phyloP scores from a whole-genome alignment of 148 eudicot species.

The Chenopodium berlandieri region DNA sequence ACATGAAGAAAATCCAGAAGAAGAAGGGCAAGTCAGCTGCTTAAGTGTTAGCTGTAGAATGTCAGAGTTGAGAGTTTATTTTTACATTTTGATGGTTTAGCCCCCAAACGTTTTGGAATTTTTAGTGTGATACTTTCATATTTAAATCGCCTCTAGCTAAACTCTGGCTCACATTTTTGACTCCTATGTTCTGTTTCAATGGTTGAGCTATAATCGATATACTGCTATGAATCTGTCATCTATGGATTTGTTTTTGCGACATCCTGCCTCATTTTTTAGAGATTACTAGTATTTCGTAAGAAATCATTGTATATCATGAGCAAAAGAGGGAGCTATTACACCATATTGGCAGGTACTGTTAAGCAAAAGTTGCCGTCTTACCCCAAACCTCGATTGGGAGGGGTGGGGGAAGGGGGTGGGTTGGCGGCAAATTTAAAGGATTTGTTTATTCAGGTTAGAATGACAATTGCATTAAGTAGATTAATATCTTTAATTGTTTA shows the following conservation, averaged over 20 bases:
- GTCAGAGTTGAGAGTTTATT: background rate
- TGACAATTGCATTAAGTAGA: no score
- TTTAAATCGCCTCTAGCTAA: background rate
- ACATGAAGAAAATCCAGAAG: slow-evolving; percentile 75
- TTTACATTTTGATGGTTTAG: background rate
- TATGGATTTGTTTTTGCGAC: background rate
- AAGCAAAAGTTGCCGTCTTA: no score
- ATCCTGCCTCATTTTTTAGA: background rate
- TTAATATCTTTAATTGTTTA: no score
- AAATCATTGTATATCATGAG: no score
- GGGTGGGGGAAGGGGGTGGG: no score
- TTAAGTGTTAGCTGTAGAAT: slow-evolving; percentile 20
- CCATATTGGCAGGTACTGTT: no score
- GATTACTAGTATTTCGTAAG: no score
- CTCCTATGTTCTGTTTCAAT: background rate
- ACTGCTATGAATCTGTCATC: no score
- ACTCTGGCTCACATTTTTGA: background rate
- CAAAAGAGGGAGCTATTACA: no score
- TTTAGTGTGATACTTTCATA: background rate
- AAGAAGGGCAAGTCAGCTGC: slow-evolving; percentile 80
- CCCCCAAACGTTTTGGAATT: background rate
- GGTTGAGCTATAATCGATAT: background rate
- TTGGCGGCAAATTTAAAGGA: no score
- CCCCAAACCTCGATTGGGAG: no score
- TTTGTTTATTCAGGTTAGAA: no score